Evolutionary conservation across 441 rosid genomes (phyloP).

Genomic region (Cnidoscolus chayamansa): DNA sequence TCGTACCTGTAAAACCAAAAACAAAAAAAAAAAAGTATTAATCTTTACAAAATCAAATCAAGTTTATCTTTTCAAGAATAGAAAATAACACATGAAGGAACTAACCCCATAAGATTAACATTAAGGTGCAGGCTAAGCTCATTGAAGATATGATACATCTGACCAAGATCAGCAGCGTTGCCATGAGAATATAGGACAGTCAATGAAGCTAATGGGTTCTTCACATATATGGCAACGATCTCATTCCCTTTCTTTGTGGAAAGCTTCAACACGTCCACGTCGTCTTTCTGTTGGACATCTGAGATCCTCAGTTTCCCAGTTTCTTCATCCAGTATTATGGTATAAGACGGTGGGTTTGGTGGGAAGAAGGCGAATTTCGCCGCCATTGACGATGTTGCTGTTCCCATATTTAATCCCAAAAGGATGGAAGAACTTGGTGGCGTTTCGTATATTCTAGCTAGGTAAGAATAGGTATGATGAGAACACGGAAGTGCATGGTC

Average conservation of each 20-base stretch:
- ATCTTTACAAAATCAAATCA: not conserved
- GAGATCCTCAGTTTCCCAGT: conserved; percentile 62
- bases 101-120: conserved; percentile 88
- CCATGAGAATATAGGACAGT: conserved; percentile 92
- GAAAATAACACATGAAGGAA: not conserved
- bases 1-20: conserved; percentile 58
- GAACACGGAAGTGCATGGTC: conserved; percentile 20
- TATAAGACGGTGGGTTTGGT: conserved; percentile 84
- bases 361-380: conserved; percentile 94
- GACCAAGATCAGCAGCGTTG: conserved; percentile 96
- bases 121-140: conserved; percentile 81
- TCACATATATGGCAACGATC: conserved; percentile 65
- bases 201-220: conserved; percentile 68
- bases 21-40: not conserved
- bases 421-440: no score
- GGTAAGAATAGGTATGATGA: conserved; percentile 10
- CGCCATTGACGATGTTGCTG: conserved; percentile 79
- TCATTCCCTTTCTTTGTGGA: conserved; percentile 75
- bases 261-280: conserved; percentile 65
- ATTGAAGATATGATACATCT: conserved; percentile 65
- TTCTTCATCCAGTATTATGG: conserved; percentile 39
- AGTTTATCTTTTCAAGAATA: not conserved
- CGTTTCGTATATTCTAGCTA: no score
- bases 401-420: conserved; percentile 47
- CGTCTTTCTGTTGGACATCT: conserved; percentile 41